Base-by-base conservation (phyloP, 768 basidiomycete species). In the Leccinellum luteum region DNA sequence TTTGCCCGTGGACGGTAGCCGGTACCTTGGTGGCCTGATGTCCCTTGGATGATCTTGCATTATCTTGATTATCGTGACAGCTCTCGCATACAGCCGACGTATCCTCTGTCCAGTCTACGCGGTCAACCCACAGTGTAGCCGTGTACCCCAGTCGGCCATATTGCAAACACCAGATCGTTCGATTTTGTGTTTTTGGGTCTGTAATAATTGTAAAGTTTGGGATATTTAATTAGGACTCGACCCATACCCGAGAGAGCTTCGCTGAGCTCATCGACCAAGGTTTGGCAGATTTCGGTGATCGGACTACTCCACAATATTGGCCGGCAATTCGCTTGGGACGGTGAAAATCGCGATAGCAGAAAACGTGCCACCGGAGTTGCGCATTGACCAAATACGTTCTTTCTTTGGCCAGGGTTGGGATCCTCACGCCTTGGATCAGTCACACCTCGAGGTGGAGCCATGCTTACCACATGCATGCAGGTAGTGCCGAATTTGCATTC, bases 401-500 rank as follows among this genome's bases (percentile, higher is more conserved):
- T 56, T 35, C 45, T 59, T 31, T 50, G 8, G 59, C 55, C 64
- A 64, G 60, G 60, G 56, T 47, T 71, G 69, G 47, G 66, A 71
- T 70, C 66, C 69, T 70, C 68, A 63, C 43, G 48, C 56, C 61
- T 72, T 57, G 2, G 54, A 72, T 72, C 72, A 69, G 62, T 73
- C 72, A 70, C 70, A 51, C 69, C 71, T 72, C 71, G 69, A 72
- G 70, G 70, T 61, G 62, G 66, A 64, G 53, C 66, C 69, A 62
- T 73, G 70, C 63, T 61, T 59, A 56, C 68, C 72, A 72, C 72
- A 68, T 68, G 70, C 61, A 62, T 55, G 50, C 61, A 49, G 41
- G 28, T 34, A 58, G 63, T 65, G 30, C 71, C 69, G 62, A 65
- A 67, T 69, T 71, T 67, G 69, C 60, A 45, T 67, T 69, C 62